These are phyloP conservation scores for Volvox reticuliferus DNA, from an alignment of 139 green algal genomes.

Conservation along the genomic window DNA sequence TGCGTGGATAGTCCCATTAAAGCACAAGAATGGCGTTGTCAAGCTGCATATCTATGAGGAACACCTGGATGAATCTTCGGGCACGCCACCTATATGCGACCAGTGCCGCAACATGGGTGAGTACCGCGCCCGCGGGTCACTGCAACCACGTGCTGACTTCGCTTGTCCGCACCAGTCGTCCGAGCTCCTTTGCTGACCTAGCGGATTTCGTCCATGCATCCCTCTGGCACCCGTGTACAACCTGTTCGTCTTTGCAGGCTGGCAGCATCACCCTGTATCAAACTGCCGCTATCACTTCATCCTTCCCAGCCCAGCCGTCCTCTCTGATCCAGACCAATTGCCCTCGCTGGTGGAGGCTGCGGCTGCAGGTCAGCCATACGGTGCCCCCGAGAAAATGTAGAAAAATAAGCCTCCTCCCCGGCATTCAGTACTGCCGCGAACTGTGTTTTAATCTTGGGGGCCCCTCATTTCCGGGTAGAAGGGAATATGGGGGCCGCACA, in stretches of 20 bases:
- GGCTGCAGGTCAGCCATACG: constrained; percentile 6
- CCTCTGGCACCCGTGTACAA: not conserved
- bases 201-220: too few species aligned
- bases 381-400: too few species aligned
- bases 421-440: too few species aligned
- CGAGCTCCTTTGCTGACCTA: too few species aligned
- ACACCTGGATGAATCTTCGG: constrained; percentile 55
- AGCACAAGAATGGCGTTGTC: not conserved
- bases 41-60: constrained; percentile 79
- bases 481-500: too few species aligned
- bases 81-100: constrained; percentile 72
- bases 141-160: not conserved
- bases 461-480: too few species aligned
- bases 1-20: constrained; percentile 11
- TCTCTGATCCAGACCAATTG: constrained; percentile 66
- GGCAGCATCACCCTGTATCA: constrained; percentile 90
- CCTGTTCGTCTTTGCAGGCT: constrained; percentile 73
- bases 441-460: too few species aligned
- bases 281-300: constrained; percentile 91
- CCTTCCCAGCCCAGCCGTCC: constrained; percentile 69
- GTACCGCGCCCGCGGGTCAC: constrained; percentile 14
- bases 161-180: too few species aligned
- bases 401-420: too few species aligned
- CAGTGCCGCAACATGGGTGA: constrained; percentile 90
- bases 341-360: constrained; percentile 61